These are phyloP conservation scores for Adansonia madagascariensis DNA, from an alignment of 441 rosid genomes.

Conservation along the genomic window DNA sequence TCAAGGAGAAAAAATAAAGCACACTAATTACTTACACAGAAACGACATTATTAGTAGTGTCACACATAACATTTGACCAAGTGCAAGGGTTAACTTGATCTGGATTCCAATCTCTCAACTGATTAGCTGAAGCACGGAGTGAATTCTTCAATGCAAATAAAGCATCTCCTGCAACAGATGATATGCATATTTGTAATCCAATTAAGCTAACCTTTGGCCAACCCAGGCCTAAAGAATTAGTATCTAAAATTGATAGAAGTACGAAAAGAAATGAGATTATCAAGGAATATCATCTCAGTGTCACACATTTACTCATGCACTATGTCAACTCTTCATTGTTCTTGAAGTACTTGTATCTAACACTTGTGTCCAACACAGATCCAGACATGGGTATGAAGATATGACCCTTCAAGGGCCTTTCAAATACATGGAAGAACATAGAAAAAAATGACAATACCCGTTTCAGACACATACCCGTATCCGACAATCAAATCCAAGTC, in stretches of 20 bases:
- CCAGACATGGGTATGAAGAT: no score
- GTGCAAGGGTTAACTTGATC: constrained; percentile 89
- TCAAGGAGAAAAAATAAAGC: constrained; percentile 9
- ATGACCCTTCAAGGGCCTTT: no score
- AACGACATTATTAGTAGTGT: constrained; percentile 49
- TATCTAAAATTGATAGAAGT: constrained; percentile 7
- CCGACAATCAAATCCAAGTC: no score
- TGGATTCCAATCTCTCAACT: constrained; percentile 78
- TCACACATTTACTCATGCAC: not conserved
- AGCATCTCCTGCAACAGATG: constrained; percentile 69
- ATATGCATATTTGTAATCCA: constrained; percentile 28
- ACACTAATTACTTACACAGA: constrained; percentile 66
- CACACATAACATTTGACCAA: constrained; percentile 85
- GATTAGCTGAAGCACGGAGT: constrained; percentile 48
- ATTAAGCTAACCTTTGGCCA: constrained; percentile 24
- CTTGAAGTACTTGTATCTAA: no score
- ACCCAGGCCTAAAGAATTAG: constrained; percentile 22
- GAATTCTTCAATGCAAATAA: constrained; percentile 58
- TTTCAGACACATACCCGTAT: no score
- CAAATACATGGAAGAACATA: no score
- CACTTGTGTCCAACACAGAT: no score
- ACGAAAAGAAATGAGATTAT: not conserved
- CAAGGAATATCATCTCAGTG: not conserved
- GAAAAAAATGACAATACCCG: no score
- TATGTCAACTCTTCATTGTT: no score